phyloP scores from a whole-genome alignment of 169 alveolate species.

The Plasmodium gaboni region DNA sequence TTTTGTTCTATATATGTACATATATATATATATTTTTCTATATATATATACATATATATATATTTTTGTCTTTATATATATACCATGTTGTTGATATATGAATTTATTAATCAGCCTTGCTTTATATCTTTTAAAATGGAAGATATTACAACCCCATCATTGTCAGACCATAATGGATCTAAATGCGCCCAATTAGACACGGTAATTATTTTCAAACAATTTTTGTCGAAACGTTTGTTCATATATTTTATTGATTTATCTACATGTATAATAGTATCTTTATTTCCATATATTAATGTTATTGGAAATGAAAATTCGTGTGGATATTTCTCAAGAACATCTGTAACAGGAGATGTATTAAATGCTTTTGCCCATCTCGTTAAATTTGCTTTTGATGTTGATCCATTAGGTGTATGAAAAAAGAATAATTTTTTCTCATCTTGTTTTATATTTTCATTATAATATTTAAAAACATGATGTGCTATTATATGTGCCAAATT shows the following conservation, averaged over 20 bases:
- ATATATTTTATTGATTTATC: conserved; percentile 24
- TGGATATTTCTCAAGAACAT: conserved; percentile 31
- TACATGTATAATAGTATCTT: conserved; percentile 21
- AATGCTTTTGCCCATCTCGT: conserved; percentile 16
- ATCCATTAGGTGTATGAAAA: conserved; percentile 39
- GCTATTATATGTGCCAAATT: conserved; percentile 17
- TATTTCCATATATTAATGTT: conserved; percentile 34
- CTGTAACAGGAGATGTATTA: conserved; percentile 25
- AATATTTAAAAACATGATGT: conserved; percentile 8
- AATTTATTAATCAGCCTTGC: background rate
- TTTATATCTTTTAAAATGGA: conserved; percentile 29
- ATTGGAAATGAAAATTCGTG: conserved; percentile 25
- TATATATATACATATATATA: background rate
- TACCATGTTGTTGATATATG: too few species aligned
- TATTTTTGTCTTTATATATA: background rate
- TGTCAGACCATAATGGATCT: conserved; percentile 28
- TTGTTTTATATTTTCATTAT: background rate
- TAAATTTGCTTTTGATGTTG: conserved; percentile 26
- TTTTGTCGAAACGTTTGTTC: conserved; percentile 3
- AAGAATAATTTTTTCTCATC: conserved; percentile 13
- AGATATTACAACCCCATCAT: conserved; percentile 14
- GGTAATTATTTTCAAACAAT: conserved; percentile 10
- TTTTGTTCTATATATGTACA: background rate
- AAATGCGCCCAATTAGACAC: conserved; percentile 32
- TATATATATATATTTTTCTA: background rate